These are phyloP conservation scores for Pulveroboletus sp. DNA, from an alignment of 768 basidiomycete species.

Conservation along the genomic window DNA sequence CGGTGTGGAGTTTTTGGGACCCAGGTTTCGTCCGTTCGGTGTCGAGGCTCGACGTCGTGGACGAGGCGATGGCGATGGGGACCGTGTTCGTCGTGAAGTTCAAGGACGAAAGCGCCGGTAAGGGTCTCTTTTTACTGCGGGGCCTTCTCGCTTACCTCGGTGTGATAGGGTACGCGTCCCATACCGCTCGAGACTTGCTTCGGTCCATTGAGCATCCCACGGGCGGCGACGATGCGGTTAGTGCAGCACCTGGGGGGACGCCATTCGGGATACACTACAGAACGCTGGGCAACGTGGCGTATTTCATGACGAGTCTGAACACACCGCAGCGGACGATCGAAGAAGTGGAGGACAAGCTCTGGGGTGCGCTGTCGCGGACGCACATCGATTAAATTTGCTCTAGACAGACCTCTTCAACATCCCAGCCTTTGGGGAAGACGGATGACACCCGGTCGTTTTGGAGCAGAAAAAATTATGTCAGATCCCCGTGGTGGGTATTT, in stretches of 20 bases:
- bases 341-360: slow-evolving; percentile 60
- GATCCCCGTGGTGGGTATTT: too few species aligned
- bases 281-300: slow-evolving; percentile 88
- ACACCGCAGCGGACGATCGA: slow-evolving; percentile 52
- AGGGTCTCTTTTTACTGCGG: slow-evolving; percentile 5
- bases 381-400: too few species aligned
- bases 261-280: slow-evolving; percentile 77
- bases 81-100: slow-evolving; percentile 81
- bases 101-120: slow-evolving; percentile 53
- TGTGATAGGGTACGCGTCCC: slow-evolving; percentile 50
- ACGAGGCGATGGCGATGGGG: slow-evolving; percentile 83
- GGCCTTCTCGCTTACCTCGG: too few species aligned
- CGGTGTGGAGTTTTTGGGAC: slow-evolving; percentile 92
- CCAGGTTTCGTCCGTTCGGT: slow-evolving; percentile 61
- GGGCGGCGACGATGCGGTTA: slow-evolving; percentile 24
- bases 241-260: slow-evolving; percentile 48
- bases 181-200: slow-evolving; percentile 62
- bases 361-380: slow-evolving; percentile 30
- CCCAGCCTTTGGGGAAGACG: background rate
- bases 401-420: too few species aligned
- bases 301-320: slow-evolving; percentile 88
- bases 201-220: slow-evolving; percentile 41
- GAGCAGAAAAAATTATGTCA: too few species aligned
- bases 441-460: too few species aligned
- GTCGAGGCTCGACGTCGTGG: slow-evolving; percentile 52